A percentile compares a stretch with the other conserved stretches of the same genome.
Conservation (phyloP, 1,284 basidiomycete species). For the Ceratorhiza oryzae-sativae region DNA sequence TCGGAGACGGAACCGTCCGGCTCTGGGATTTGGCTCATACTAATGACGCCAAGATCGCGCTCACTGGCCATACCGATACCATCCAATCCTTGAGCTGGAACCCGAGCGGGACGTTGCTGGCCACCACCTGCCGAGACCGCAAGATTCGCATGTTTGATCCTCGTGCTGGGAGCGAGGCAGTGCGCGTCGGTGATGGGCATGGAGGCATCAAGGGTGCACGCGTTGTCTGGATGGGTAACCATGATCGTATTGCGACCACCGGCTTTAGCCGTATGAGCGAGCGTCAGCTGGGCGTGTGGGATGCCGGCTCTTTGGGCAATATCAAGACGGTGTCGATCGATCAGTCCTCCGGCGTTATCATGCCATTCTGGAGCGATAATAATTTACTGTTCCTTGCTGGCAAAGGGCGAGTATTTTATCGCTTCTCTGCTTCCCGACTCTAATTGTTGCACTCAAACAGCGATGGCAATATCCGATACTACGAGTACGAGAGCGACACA, state of each 20-base stretch:
- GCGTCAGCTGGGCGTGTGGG: constrained; percentile 89
- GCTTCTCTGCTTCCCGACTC: constrained; percentile 41
- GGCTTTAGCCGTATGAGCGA: constrained; percentile 97
- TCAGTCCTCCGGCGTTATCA: constrained; percentile 89
- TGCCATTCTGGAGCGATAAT: constrained; percentile 98
- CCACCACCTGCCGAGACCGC: constrained; percentile 87
- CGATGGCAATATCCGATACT: constrained; percentile 95
- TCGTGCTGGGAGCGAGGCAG: constrained; percentile 77
- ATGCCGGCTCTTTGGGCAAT: constrained; percentile 72
- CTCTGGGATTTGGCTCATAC: constrained; percentile 86
- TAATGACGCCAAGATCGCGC: constrained; percentile 66
- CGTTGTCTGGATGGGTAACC: constrained; percentile 89
- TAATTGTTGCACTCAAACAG: constrained; percentile 53
- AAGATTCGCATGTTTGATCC: constrained; percentile 93
- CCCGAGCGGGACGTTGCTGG: constrained; percentile 76
- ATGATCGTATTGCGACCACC: constrained; percentile 88
- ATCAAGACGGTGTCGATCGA: constrained; percentile 82
- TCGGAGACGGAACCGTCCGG: constrained; percentile 88
- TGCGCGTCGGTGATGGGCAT: constrained; percentile 86
- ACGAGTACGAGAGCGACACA: constrained; percentile 90
- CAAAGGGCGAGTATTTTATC: constrained; percentile 63
- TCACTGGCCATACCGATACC: constrained; percentile 84
- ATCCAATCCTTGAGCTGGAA: constrained; percentile 91
- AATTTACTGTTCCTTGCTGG: constrained; percentile 92
- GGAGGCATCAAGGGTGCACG: constrained; percentile 93